phyloP scores from a whole-genome alignment of 2,329 filamentous ascomycete genomes.

The Aureobasidium sp. region DNA sequence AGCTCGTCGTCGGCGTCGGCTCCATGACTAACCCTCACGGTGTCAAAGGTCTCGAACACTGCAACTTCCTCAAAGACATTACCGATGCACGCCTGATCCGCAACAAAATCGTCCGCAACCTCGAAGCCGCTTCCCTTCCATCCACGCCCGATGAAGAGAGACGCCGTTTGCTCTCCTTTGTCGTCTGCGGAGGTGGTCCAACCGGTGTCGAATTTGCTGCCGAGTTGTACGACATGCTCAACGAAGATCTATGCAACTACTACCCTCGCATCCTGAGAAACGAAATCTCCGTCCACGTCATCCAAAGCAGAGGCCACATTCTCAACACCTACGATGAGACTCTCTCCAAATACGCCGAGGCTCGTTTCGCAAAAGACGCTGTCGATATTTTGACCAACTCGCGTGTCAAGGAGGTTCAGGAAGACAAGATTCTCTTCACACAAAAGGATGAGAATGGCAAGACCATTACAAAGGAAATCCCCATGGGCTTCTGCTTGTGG shows the following conservation, averaged over 20 bases:
- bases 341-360: conserved; percentile 91
- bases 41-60: conserved; percentile 93
- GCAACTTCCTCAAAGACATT: conserved; percentile 96
- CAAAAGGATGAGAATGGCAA: conserved; percentile 81
- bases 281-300: conserved; percentile 97
- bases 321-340: conserved; percentile 99
- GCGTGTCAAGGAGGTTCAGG: conserved; percentile 87
- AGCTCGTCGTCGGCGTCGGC: conserved; percentile 92
- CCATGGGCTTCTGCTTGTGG: conserved; percentile 97
- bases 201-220: conserved; percentile 99
- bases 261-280: conserved; percentile 95
- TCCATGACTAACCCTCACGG: conserved; percentile 96
- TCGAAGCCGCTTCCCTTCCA: conserved; percentile 92
- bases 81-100: conserved; percentile 91
- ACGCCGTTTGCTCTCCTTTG: conserved; percentile 89
- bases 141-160: conserved; percentile 92
- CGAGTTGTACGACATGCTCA: conserved; percentile 95
- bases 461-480: conserved; percentile 88
- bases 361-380: conserved; percentile 89
- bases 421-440: conserved; percentile 89
- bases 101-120: conserved; percentile 87
- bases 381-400: conserved; percentile 95
- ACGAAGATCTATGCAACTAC: conserved; percentile 86
- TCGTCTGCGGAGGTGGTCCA: conserved; percentile 94
- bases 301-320: conserved; percentile 95